Evolutionary conservation across 768 basidiomycete species (phyloP).

Genomic region (Mycena rosella): DNA sequence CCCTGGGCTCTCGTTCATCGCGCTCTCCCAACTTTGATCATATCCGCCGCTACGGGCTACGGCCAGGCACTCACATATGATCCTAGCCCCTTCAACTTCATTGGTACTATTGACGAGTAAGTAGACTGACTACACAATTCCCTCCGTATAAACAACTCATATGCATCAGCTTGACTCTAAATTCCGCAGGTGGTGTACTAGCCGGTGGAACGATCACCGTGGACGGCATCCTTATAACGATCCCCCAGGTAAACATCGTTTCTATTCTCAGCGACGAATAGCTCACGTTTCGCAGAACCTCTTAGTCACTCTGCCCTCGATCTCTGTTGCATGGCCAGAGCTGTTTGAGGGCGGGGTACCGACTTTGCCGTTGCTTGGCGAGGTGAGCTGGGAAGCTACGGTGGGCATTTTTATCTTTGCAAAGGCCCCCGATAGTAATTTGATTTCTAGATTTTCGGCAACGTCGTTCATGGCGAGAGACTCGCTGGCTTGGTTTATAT

Average conservation of each 20-base stretch:
- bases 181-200: not conserved
- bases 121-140: not conserved
- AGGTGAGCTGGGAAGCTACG: slow-evolving; percentile 23
- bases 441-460: slow-evolving; percentile 17
- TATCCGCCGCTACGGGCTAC: not conserved
- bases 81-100: slow-evolving; percentile 4
- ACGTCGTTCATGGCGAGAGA: slow-evolving; percentile 4
- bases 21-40: not conserved
- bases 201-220: slow-evolving; percentile 22
- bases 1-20: not conserved
- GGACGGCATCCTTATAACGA: not conserved
- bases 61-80: not conserved
- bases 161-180: not conserved
- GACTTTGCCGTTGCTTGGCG: slow-evolving; percentile 11
- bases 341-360: slow-evolving; percentile 2
- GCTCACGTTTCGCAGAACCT: not conserved
- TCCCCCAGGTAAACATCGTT: slow-evolving; percentile 2
- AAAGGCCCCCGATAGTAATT: not conserved
- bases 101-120: not conserved
- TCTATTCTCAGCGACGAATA: not conserved
- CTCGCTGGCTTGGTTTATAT: slow-evolving; percentile 26
- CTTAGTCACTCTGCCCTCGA: slow-evolving; percentile 20
- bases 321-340: slow-evolving; percentile 22
- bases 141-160: not conserved
- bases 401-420: not conserved